A percentile compares a stretch with the other conserved stretches of the same genome.
Conservation (phyloP, 2,329 filamentous ascomycete species). For the Aspergillus ustus region DNA sequence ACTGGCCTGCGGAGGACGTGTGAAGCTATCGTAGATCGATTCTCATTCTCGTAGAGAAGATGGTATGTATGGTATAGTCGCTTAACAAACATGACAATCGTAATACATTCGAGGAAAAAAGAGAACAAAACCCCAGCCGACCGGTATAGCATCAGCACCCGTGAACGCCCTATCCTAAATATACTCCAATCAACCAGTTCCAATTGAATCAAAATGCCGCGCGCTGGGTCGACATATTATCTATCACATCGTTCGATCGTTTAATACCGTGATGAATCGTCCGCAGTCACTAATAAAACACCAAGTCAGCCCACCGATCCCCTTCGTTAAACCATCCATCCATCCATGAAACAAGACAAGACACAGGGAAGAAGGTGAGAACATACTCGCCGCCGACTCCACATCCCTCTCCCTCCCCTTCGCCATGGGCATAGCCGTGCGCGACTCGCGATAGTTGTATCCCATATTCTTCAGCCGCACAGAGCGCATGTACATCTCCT, state of each 20-base stretch:
- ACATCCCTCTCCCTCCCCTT: too few species aligned
- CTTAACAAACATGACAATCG: not conserved
- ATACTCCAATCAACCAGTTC: not conserved
- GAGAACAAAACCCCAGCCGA: not conserved
- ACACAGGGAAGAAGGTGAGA: not conserved
- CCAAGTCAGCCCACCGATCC: not conserved
- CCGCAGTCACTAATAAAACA: not conserved
- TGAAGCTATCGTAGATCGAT: not conserved
- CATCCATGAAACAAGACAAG: not conserved
- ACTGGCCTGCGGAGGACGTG: not conserved
- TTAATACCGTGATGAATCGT: constrained; percentile 3
- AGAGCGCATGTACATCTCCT: constrained; percentile 38
- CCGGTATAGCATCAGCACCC: not conserved
- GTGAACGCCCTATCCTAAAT: not conserved
- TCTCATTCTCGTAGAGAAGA: not conserved
- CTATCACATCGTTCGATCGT: not conserved
- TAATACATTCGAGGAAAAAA: not conserved
- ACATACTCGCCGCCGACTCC: constrained; percentile 16
- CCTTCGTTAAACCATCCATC: not conserved
- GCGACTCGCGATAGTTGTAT: constrained; percentile 28
- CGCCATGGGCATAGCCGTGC: not conserved
- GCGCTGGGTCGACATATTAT: too few species aligned
- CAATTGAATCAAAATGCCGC: too few species aligned
- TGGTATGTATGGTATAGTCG: not conserved
- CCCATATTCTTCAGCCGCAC: constrained; percentile 34